These are phyloP conservation scores for Coemansia asiatica DNA, from an alignment of 192 early-diverging fungal species.

Conservation along the genomic window DNA sequence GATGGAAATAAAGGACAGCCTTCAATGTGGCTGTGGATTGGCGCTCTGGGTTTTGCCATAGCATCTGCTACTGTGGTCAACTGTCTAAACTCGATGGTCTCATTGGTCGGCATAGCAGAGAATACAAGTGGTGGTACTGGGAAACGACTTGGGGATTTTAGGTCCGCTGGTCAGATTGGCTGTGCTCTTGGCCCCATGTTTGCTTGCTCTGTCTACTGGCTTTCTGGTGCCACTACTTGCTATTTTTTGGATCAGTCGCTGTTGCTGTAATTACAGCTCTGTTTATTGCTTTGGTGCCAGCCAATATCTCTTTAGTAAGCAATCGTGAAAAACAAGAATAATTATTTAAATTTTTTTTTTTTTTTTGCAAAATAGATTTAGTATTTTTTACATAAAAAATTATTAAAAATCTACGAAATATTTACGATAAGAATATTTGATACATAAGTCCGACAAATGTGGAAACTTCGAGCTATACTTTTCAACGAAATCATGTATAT, in stretches of 20 bases:
- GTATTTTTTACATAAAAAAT: too few species aligned
- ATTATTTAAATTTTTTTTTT: background rate
- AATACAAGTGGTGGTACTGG: slow-evolving; percentile 53
- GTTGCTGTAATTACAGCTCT: slow-evolving; percentile 49
- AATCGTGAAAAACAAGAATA: background rate
- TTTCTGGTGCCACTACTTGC: slow-evolving; percentile 62
- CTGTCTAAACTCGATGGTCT: slow-evolving; percentile 70
- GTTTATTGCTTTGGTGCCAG: slow-evolving; percentile 27
- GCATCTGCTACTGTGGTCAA: slow-evolving; percentile 96
- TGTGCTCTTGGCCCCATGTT: slow-evolving; percentile 84
- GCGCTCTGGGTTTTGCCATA: slow-evolving; percentile 82
- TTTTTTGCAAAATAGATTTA: background rate
- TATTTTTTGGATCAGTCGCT: slow-evolving; percentile 61
- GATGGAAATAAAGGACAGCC: slow-evolving; percentile 10
- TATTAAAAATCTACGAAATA: too few species aligned
- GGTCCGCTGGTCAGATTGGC: slow-evolving; percentile 88
- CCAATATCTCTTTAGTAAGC: background rate
- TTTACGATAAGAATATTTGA: too few species aligned
- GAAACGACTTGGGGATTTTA: slow-evolving; percentile 77
- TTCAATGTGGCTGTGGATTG: slow-evolving; percentile 60
- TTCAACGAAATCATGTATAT: too few species aligned
- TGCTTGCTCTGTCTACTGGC: slow-evolving; percentile 87
- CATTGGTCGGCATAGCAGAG: slow-evolving; percentile 25
- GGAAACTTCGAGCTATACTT: too few species aligned
- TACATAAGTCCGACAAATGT: too few species aligned